Evolutionary conservation across 2,329 filamentous ascomycete species (phyloP).

Genomic region (Trichoderma pleuroti): DNA sequence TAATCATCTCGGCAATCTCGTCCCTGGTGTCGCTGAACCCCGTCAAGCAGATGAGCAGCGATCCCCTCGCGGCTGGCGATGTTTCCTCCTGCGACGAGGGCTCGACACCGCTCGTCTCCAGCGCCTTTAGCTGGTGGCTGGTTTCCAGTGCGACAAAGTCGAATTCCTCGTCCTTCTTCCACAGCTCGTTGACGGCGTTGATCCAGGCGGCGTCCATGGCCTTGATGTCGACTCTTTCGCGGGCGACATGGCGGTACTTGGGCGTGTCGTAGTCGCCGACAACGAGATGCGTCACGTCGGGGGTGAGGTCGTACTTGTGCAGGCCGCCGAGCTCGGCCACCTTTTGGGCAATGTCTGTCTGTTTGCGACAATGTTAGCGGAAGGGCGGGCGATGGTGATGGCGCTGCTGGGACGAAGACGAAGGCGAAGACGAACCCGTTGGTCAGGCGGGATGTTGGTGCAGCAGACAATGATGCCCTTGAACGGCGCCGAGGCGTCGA

Average conservation of each 20-base stretch:
- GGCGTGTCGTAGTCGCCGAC: conserved; percentile 85
- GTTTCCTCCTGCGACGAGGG: conserved; percentile 26
- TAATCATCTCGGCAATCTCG: conserved; percentile 64
- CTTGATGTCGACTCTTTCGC: conserved; percentile 79
- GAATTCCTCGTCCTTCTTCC: conserved; percentile 77
- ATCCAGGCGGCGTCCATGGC: conserved; percentile 83
- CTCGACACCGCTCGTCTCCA: conserved; percentile 52
- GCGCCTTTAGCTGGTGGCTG: conserved; percentile 60
- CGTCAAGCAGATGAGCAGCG: conserved; percentile 52
- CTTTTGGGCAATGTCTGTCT: conserved; percentile 56
- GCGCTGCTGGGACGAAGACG: neutral
- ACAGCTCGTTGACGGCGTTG: conserved; percentile 71
- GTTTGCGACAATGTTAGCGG: conserved; percentile 32
- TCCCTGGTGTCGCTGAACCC: conserved; percentile 63
- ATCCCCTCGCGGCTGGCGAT: conserved; percentile 33
- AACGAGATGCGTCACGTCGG: conserved; percentile 90
- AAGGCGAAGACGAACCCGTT: conserved; percentile 64
- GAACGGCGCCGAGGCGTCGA: conserved; percentile 62
- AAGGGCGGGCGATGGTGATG: neutral
- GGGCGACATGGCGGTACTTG: conserved; percentile 94
- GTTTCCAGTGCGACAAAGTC: conserved; percentile 68
- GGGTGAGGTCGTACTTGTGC: conserved; percentile 90
- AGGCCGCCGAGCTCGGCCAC: conserved; percentile 79
- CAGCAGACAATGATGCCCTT: conserved; percentile 77
- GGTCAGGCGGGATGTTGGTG: conserved; percentile 76